A percentile compares a stretch with the other conserved stretches of the same genome.
phyloP scores from a whole-genome alignment of 1,139 yeast species.

The Eremothecium coryli region DNA sequence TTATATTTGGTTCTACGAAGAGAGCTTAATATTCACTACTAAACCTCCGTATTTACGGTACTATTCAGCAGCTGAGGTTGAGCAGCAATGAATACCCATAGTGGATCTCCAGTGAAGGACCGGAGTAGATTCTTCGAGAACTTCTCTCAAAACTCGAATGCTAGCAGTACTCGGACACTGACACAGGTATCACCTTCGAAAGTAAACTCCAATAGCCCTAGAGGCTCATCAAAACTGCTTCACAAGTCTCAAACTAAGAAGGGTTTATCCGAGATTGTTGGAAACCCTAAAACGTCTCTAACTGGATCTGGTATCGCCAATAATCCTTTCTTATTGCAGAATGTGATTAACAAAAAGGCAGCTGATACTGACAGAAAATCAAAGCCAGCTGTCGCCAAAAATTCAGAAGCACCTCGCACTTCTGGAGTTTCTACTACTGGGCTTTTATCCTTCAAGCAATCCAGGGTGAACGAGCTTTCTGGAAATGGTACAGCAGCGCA shows the following conservation, averaged over 20 bases:
- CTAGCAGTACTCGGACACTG: slow-evolving; percentile 1
- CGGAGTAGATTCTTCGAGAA: slow-evolving; percentile 6
- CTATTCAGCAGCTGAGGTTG: background rate
- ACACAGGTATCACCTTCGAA: background rate
- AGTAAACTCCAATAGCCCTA: background rate
- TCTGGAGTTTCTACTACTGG: background rate
- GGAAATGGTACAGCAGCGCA: too few relatives aligned
- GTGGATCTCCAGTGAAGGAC: slow-evolving; percentile 1
- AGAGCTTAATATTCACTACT: too few relatives aligned
- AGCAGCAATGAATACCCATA: background rate
- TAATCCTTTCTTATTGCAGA: slow-evolving; percentile 1
- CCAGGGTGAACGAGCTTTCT: too few relatives aligned
- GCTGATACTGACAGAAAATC: too few relatives aligned
- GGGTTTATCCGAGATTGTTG: slow-evolving; percentile 7
- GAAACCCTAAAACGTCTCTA: too few relatives aligned
- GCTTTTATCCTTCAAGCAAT: too few relatives aligned
- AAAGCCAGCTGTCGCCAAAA: too few relatives aligned
- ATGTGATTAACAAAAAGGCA: too few relatives aligned
- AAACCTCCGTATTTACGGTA: too few relatives aligned
- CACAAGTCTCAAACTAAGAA: slow-evolving; percentile 6
- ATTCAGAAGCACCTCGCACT: background rate
- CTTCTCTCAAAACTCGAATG: slow-evolving; percentile 7
- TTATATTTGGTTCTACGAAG: too few relatives aligned
- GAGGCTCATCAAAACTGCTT: background rate
- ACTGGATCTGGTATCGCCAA: slow-evolving; percentile 1